phyloP scores from a whole-genome alignment of 495 filamentous ascomycete species.

The Lasiosphaeria miniovina region DNA sequence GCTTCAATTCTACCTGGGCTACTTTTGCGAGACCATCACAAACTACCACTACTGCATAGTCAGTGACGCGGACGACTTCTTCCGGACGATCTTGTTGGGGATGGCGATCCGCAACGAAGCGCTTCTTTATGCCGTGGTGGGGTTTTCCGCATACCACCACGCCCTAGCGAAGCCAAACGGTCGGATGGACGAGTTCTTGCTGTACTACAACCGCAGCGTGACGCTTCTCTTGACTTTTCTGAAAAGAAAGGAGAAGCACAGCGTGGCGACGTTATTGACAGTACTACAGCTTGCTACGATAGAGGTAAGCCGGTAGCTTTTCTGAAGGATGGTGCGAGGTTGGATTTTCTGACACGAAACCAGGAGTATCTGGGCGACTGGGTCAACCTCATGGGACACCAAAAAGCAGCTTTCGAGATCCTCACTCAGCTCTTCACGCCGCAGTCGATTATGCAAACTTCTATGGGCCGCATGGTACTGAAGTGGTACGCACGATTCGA shows the following conservation, averaged over 20 bases:
- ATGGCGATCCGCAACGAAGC: constrained; percentile 76
- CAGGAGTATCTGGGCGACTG: constrained; percentile 95
- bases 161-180: constrained; percentile 65
- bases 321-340: not conserved
- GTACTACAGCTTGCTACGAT: constrained; percentile 91
- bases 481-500: constrained; percentile 91
- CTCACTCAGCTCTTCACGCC: constrained; percentile 76
- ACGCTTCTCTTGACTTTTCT: constrained; percentile 69
- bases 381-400: constrained; percentile 87
- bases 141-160: constrained; percentile 85
- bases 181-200: constrained; percentile 75
- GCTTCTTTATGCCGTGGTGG: constrained; percentile 83
- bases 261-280: constrained; percentile 73
- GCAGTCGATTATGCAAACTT: constrained; percentile 66
- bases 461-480: constrained; percentile 67
- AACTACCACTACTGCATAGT: constrained; percentile 79
- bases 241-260: constrained; percentile 64
- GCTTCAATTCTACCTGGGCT: constrained; percentile 73
- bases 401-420: constrained; percentile 82
- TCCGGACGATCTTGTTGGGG: constrained; percentile 66
- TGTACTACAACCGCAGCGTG: constrained; percentile 87
- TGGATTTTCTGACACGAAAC: constrained; percentile 12
- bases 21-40: constrained; percentile 69
- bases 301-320: constrained; percentile 59
- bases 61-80: constrained; percentile 63